These are phyloP conservation scores for Cordyceps militaris DNA, from an alignment of 2,329 filamentous ascomycete genomes.

Conservation along the genomic window DNA sequence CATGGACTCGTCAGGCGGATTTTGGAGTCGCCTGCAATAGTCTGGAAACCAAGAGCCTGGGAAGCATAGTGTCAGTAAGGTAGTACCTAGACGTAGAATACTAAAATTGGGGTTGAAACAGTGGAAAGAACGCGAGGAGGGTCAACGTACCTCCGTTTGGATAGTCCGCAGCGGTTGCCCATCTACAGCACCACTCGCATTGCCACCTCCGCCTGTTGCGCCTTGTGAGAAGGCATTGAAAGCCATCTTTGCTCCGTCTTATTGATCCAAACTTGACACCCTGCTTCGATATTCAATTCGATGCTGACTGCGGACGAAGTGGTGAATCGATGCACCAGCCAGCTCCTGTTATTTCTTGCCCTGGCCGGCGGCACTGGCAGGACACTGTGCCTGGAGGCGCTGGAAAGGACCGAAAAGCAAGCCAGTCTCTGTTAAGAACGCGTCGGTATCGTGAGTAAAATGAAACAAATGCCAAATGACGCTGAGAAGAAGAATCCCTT, in stretches of 20 bases:
- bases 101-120: neutral
- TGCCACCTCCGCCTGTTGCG: conserved; percentile 34
- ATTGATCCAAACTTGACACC: neutral
- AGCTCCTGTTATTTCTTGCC: neutral
- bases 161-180: conserved; percentile 70
- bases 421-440: neutral
- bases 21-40: conserved; percentile 73
- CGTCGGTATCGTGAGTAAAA: neutral
- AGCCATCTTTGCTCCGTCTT: conserved; percentile 41
- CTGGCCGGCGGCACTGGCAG: neutral
- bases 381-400: neutral
- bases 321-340: neutral
- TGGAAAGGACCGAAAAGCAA: neutral
- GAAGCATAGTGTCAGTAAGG: conserved; percentile 16
- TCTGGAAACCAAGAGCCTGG: conserved; percentile 71
- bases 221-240: conserved; percentile 43
- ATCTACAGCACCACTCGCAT: conserved; percentile 33
- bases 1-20: conserved; percentile 74
- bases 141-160: conserved; percentile 63
- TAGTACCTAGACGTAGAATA: neutral
- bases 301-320: neutral
- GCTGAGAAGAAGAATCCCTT: neutral
- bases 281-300: neutral
- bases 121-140: neutral
- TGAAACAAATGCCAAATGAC: neutral